Base-by-base conservation (phyloP, 352 stramenopile genomes). In the Blastocystis sp. region DNA sequence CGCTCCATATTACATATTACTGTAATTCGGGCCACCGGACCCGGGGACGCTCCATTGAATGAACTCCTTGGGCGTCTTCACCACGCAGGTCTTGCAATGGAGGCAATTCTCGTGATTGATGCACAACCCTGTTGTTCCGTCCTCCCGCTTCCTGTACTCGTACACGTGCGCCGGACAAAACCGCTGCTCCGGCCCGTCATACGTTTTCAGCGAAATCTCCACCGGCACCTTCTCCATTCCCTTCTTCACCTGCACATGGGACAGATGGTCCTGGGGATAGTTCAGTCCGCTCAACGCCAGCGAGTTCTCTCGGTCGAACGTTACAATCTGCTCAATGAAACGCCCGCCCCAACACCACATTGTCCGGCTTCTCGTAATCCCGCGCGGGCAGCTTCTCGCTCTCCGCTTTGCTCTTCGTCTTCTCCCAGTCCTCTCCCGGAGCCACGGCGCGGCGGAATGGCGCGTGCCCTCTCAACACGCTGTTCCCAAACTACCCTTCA, bases 71-170 rank as follows among this genome's bases (percentile, higher is more conserved):
- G 96, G 96, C 95, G 98, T 99, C 91, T 99, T 99, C 91, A 98
- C 98, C 40, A 95, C 97, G 91, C 96, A 99, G 91, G 95, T 98
- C 91, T 99, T 99, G 92, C 96, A 99, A 92, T 99, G 96, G 63
- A 99, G 93, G 90, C 96, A 99, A 91, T 99, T 99, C 91, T 98
- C 95, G 62, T 95, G 95, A 90, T 98, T 98, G 90, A 98, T 98
- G 66, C 98, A 95, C 34, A 98, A 91, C 91, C 97, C 93, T 54
- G 94, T 92, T 59, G 93, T 92, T 65, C 93, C 93, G 43, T 95
- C 92, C 74, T 92, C 94, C 45, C 95, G 94, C 71, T 97, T 94
- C 40, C 95, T 96, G 91, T 98, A 98, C 91, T 98, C 96, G 91
- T 99, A 98, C 6, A 98, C 96, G 74, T 94, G 94, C 11, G 96